Conservation (phyloP, 2,329 filamentous ascomycete genomes). For the Cladorrhinum sp. region DNA sequence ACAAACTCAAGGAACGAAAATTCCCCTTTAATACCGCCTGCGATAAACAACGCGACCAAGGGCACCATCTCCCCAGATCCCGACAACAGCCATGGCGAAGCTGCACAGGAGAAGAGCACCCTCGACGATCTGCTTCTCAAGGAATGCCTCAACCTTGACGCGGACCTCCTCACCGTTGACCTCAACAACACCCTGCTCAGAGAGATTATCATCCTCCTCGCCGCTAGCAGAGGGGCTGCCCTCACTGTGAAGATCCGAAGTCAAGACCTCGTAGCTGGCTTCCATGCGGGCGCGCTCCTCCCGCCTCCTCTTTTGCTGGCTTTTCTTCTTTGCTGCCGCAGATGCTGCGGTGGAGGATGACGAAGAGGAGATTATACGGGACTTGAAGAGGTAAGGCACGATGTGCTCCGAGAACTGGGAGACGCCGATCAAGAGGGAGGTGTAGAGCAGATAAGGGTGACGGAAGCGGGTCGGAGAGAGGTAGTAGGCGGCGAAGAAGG, state of each 20-base stretch:
- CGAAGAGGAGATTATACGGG: conserved; percentile 17
- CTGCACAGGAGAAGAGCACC: conserved; percentile 53
- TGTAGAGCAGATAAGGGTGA: conserved; percentile 91
- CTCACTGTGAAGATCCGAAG: conserved; percentile 27
- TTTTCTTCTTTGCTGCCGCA: conserved; percentile 14
- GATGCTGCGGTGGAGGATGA: conserved; percentile 23
- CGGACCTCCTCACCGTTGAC: conserved; percentile 64
- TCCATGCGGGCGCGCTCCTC: conserved; percentile 52
- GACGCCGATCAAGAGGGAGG: conserved; percentile 64
- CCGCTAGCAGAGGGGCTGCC: conserved; percentile 41
- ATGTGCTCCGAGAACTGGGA: conserved; percentile 54
- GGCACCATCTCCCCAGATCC: conserved; percentile 63
- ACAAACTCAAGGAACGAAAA: neutral
- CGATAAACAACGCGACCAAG: conserved; percentile 13
- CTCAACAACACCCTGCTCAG: conserved; percentile 39
- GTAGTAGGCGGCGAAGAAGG: conserved; percentile 73
- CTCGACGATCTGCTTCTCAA: conserved; percentile 52
- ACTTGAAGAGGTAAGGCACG: conserved; percentile 42
- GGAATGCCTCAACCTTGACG: conserved; percentile 53
- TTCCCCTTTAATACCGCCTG: conserved; percentile 15
- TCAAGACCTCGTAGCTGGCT: conserved; percentile 67
- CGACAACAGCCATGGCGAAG: conserved; percentile 60
- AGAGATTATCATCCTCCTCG: conserved; percentile 43
- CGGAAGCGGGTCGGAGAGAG: conserved; percentile 71
- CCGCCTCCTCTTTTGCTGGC: conserved; percentile 20